These are phyloP conservation scores for Brettanomyces naardenensis DNA, from an alignment of 805 yeast genomes.

Conservation along the genomic window DNA sequence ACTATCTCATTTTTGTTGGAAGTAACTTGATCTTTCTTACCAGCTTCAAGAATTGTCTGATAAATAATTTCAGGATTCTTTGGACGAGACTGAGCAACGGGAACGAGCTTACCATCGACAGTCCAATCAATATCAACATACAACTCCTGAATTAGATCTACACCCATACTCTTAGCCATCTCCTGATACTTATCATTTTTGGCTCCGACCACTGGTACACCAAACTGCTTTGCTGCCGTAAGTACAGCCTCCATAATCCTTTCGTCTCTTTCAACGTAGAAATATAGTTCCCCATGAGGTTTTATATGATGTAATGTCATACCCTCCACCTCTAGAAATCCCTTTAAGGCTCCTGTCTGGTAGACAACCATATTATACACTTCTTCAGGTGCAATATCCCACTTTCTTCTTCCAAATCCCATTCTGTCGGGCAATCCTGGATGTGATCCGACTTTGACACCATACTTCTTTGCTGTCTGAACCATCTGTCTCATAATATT, in stretches of 20 bases:
- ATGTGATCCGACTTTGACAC: conserved; percentile 31
- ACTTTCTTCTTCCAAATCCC: conserved; percentile 33
- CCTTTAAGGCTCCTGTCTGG: conserved; percentile 33
- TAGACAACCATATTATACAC: conserved; percentile 28
- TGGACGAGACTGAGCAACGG: conserved; percentile 21
- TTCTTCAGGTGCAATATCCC: conserved; percentile 30
- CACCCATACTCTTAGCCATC: conserved; percentile 25
- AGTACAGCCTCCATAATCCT: conserved; percentile 29
- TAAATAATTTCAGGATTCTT: conserved; percentile 23
- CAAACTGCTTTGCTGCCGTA: conserved; percentile 28
- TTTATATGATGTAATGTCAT: conserved; percentile 27
- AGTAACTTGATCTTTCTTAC: conserved; percentile 17
- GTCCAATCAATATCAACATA: conserved; percentile 30
- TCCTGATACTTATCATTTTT: conserved; percentile 24
- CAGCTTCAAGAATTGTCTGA: conserved; percentile 22
- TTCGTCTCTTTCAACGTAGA: conserved; percentile 29
- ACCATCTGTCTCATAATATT: conserved; percentile 29
- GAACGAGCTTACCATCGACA: conserved; percentile 24
- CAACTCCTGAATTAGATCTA: conserved; percentile 29
- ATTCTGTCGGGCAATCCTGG: conserved; percentile 32
- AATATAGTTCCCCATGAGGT: conserved; percentile 33
- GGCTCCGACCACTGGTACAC: conserved; percentile 31
- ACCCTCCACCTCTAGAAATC: conserved; percentile 29
- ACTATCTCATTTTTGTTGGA: conserved; percentile 19
- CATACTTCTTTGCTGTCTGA: conserved; percentile 25